phyloP scores from a whole-genome alignment of 805 yeast species.

The Ogataea glucozyma region DNA sequence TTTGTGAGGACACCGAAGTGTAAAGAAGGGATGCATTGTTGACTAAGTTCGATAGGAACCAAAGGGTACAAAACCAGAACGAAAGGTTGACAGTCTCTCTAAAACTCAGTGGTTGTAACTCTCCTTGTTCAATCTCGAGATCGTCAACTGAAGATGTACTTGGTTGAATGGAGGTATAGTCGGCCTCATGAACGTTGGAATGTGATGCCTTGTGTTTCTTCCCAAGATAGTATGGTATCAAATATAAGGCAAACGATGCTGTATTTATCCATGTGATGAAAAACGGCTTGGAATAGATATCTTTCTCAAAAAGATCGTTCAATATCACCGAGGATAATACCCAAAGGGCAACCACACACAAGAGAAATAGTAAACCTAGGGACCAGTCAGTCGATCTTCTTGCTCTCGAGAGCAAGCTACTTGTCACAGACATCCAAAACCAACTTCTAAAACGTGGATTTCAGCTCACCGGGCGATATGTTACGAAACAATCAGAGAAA shows the following conservation, averaged over 20 bases:
- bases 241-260: slow-evolving; percentile 75
- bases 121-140: background rate
- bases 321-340: slow-evolving; percentile 86
- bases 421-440: slow-evolving; percentile 9
- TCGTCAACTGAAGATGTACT: background rate
- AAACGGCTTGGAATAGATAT: slow-evolving; percentile 80
- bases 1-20: slow-evolving; percentile 93
- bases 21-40: slow-evolving; percentile 85
- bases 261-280: slow-evolving; percentile 91
- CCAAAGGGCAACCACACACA: slow-evolving; percentile 84
- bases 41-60: slow-evolving; percentile 89
- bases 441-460: background rate
- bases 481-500: too few relatives aligned
- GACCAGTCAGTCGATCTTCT: slow-evolving; percentile 54
- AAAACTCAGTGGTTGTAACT: slow-evolving; percentile 36
- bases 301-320: slow-evolving; percentile 70
- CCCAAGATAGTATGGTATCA: slow-evolving; percentile 53
- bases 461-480: background rate
- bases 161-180: background rate
- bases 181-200: background rate
- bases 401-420: slow-evolving; percentile 13
- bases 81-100: slow-evolving; percentile 74
- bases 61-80: slow-evolving; percentile 77
- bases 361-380: slow-evolving; percentile 70
- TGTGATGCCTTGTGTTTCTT: slow-evolving; percentile 9